Percentiles rank a stretch among this genome's conserved stretches.
Conservation (phyloP, 2,329 filamentous ascomycete species). For the Fusarium mexicanum region DNA sequence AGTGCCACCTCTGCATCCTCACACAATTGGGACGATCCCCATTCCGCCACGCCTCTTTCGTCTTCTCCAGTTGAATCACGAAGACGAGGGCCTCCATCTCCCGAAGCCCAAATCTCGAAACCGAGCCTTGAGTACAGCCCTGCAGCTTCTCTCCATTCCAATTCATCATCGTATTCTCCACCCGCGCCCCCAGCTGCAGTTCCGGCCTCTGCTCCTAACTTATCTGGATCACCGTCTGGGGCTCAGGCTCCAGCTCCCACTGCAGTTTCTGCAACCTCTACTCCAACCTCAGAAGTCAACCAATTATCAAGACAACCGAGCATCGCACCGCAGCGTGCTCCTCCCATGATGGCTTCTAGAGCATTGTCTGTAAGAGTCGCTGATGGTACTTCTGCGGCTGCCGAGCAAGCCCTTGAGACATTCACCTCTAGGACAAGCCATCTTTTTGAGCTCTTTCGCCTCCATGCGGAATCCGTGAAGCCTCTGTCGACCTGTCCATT, state of each 20-base stretch:
- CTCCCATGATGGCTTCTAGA: slow-evolving; percentile 43
- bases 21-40: slow-evolving; percentile 48
- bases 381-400: slow-evolving; percentile 56
- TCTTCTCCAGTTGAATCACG: slow-evolving; percentile 41
- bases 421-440: slow-evolving; percentile 78
- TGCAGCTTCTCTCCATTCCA: slow-evolving; percentile 51
- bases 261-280: slow-evolving; percentile 1
- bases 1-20: slow-evolving; percentile 48
- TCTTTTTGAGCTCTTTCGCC: slow-evolving; percentile 77
- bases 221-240: slow-evolving; percentile 1
- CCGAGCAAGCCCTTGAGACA: slow-evolving; percentile 72
- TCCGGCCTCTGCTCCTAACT: slow-evolving; percentile 1
- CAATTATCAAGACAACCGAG: slow-evolving; percentile 39
- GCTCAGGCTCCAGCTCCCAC: neutral
- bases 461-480: slow-evolving; percentile 79
- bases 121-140: slow-evolving; percentile 54
- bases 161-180: slow-evolving; percentile 45
- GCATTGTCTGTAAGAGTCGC: slow-evolving; percentile 53
- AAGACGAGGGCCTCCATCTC: slow-evolving; percentile 40
- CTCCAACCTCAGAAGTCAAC: slow-evolving; percentile 25
- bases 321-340: slow-evolving; percentile 40
- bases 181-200: slow-evolving; percentile 21
- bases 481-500: slow-evolving; percentile 71
- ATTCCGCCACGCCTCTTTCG: slow-evolving; percentile 38
- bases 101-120: slow-evolving; percentile 40